Base-by-base conservation (phyloP, 179 eudicot species). In the Beta macrorhiza region DNA sequence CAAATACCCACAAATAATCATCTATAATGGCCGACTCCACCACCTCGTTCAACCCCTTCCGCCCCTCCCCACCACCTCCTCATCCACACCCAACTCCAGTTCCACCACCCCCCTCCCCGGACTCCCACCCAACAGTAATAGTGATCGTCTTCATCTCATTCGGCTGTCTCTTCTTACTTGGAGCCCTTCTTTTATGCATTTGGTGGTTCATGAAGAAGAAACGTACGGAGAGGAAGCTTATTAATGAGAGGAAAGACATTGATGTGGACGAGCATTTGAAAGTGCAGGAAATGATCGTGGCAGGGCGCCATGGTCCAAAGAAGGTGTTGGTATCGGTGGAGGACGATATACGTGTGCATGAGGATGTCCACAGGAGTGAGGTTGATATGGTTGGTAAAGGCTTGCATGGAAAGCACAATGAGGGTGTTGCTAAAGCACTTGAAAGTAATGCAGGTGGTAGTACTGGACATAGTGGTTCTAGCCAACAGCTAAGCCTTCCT, bases 191-290 rank as follows among this genome's bases (percentile, higher is more conserved):
- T 29, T 52, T 87, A 16, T 86, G 87, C 75, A 63, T 87, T n/a
- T 90, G 85, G 85, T 89, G 88, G 84, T 73, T 83, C 42, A n/a
- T 89, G 76, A 86, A 86, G 76, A 86, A 86, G 87, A 84, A 86
- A 64, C 78, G 80, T 69, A 72, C 58, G 80, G 86, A 80, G 82
- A 83, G 77, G 82, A 87, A 84, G 74, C 22, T 56, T 13, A 81
- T 85, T 67, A 72, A 72, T 13, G 85, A 89, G 79, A 86, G 86
- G n/a, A 89, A 90, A 47, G 80, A 84, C 44, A 72, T 89, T 3
- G 81, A 70, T 32, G 79, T 87, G 0, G 90, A 90, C 13, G 89
- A 90, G 73, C 95, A 90, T 78, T 16, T 79, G 80, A 87, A 82
- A 65, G 84, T 90, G 65, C 87, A 88, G 42, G 91, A 89, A 84